Evolutionary conservation across 2,329 filamentous ascomycete species (phyloP).

Genomic region (Ilyonectria sp.): DNA sequence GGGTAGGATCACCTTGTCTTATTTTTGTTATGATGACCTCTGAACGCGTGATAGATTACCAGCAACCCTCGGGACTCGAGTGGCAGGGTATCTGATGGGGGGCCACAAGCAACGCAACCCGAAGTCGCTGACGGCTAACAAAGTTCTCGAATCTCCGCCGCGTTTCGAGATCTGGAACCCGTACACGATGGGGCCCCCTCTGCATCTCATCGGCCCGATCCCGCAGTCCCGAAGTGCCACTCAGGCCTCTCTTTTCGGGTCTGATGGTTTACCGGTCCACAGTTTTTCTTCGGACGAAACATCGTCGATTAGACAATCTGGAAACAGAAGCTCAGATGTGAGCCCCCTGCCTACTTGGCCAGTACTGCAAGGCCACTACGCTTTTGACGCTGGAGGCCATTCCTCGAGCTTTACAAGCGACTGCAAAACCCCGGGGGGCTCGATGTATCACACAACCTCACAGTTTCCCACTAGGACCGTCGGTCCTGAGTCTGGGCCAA

Average conservation of each 20-base stretch:
- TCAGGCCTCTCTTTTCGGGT: neutral
- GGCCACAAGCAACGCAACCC: slow-evolving; percentile 1
- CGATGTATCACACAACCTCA: no score
- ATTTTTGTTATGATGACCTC: neutral
- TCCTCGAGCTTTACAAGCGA: neutral
- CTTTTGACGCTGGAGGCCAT: neutral
- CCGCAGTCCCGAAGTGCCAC: neutral
- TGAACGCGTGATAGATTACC: neutral
- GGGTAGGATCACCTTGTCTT: neutral
- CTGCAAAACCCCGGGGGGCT: neutral
- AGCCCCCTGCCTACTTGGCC: neutral
- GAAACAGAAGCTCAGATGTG: neutral
- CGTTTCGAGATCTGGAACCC: neutral
- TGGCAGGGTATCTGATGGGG: neutral
- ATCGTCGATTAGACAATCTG: neutral
- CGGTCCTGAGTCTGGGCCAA: neutral
- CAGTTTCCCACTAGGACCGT: neutral
- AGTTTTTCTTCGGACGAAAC: neutral
- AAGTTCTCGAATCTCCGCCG: neutral
- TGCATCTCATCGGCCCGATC: neutral
- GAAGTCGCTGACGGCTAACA: neutral
- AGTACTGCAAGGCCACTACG: neutral
- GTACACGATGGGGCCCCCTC: neutral
- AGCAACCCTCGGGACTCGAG: neutral
- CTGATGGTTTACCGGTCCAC: neutral